Evolutionary conservation across 441 rosid species (phyloP), one percentile per base, ranked within the genome.

Genomic region (Syzygium syzygioides): DNA sequence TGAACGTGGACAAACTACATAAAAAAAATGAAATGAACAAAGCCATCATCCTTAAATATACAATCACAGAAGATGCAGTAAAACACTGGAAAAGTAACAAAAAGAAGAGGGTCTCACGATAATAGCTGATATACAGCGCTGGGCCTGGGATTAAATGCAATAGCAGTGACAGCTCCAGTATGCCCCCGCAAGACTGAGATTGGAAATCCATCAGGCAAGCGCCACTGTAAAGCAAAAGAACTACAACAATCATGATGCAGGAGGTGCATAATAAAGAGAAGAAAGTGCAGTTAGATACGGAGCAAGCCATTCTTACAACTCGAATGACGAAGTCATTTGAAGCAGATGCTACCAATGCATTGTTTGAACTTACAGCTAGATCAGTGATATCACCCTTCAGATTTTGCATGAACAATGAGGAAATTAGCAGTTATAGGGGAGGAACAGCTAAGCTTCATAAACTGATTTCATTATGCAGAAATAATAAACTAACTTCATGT

Each of bases 321-420:
- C 99, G 97, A 89, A 97, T 95, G 86, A 98, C 93, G 89, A 96
- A 98, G 91, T 98, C 99, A 94, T 98, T 98, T 89, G 99, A 97
- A 87, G 99, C 93, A 48, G 99, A 98, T 86, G 99, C 99, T 90
- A 98, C 98, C 93, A 98, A 83, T 19, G 93, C 92, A 91, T 97
- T 98, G 96, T 97, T 98, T 89, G 98, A 95, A 92, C 96, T 97
- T 92, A 98, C 99, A 87, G 99, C 99, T 94, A 98, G 93, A 93
- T 97, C 99, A 83, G 99, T 98, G 87, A 98, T 98, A 93, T 98
- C 99, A 92, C 99, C 99, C 99, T 98, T 89, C 91, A 86, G 91
- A 87, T 57, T 85, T 92, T 34, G 91, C 66, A 45, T 85, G 91
- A 90, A 55, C 85, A 68, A 68, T 52, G 57, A 86, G 79, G 32